These are phyloP conservation scores for Raffaelea arxii DNA, from an alignment of 2,329 filamentous ascomycete species.

Conservation along the genomic window DNA sequence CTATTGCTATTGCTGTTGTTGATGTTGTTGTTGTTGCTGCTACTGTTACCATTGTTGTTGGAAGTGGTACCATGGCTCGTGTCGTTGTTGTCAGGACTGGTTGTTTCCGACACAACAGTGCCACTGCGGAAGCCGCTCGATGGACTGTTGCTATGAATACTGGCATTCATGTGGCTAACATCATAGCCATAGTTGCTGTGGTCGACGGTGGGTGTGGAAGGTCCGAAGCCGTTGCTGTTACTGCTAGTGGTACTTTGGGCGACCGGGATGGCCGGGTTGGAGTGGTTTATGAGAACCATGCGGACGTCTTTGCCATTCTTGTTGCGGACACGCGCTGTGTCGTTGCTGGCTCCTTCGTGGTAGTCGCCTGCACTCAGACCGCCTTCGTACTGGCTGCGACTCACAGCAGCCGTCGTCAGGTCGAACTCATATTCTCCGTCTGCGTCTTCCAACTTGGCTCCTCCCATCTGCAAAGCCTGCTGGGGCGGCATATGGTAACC, in stretches of 20 bases:
- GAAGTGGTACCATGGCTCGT: neutral
- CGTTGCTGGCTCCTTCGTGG: neutral
- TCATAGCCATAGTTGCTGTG: neutral
- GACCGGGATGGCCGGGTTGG: constrained; percentile 1
- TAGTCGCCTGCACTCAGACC: constrained; percentile 7
- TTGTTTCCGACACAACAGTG: neutral
- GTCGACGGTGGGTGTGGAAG: constrained; percentile 8
- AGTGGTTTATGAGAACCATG: constrained; percentile 9
- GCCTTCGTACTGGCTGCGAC: constrained; percentile 4
- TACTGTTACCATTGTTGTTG: too few relatives aligned
- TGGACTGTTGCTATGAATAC: neutral
- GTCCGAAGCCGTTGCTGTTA: constrained; percentile 9
- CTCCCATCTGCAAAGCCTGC: constrained; percentile 1
- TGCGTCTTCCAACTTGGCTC: constrained; percentile 3
- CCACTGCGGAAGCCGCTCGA: neutral
- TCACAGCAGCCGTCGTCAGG: constrained; percentile 1
- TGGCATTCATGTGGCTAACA: neutral
- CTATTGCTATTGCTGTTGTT: too few relatives aligned
- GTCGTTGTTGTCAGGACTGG: too few relatives aligned
- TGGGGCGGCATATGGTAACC: too few relatives aligned
- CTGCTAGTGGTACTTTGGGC: constrained; percentile 7
- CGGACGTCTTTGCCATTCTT: constrained; percentile 8
- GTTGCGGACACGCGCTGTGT: constrained; percentile 3
- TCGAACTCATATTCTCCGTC: constrained; percentile 12
- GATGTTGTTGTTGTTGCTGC: too few relatives aligned